These are phyloP conservation scores for Incumbomyces lentus DNA, from an alignment of 2,329 filamentous ascomycete genomes.

Conservation along the genomic window DNA sequence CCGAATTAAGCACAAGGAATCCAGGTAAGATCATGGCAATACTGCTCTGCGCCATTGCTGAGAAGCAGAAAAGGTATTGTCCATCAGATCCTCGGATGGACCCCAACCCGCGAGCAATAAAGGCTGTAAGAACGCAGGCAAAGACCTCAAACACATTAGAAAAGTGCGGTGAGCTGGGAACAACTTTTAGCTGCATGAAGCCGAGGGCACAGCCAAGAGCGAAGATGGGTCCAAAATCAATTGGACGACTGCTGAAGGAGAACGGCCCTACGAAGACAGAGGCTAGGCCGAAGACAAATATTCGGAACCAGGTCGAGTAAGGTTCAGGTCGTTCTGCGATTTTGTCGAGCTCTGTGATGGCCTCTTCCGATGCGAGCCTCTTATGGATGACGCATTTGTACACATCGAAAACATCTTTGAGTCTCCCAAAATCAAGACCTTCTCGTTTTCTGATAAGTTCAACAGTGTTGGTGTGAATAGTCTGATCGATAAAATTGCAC, in stretches of 20 bases:
- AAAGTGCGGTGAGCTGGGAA: constrained; percentile 59
- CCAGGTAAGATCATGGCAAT: constrained; percentile 66
- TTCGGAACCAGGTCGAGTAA: constrained; percentile 41
- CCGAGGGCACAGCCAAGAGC: constrained; percentile 65
- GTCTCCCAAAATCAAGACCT: constrained; percentile 33
- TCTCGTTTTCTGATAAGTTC: constrained; percentile 34
- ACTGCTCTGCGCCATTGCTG: constrained; percentile 57
- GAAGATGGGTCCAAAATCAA: constrained; percentile 70
- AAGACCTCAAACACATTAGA: constrained; percentile 55
- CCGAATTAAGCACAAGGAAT: constrained; percentile 50
- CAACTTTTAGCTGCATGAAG: constrained; percentile 61
- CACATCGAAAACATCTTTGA: constrained; percentile 34
- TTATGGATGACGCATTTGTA: constrained; percentile 40
- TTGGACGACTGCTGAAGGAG: constrained; percentile 63
- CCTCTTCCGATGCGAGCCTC: constrained; percentile 34
- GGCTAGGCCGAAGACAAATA: constrained; percentile 64
- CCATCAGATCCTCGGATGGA: constrained; percentile 48
- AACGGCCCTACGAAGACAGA: constrained; percentile 69
- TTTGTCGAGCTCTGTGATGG: constrained; percentile 31
- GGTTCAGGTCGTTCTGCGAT: constrained; percentile 50
- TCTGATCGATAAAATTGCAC: constrained; percentile 62
- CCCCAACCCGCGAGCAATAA: constrained; percentile 56
- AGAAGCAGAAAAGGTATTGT: constrained; percentile 54
- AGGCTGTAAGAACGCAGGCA: constrained; percentile 55
- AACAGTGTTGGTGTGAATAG: constrained; percentile 37